phyloP scores from a whole-genome alignment of 2,329 filamentous ascomycete species.

The Cadophora sp. region DNA sequence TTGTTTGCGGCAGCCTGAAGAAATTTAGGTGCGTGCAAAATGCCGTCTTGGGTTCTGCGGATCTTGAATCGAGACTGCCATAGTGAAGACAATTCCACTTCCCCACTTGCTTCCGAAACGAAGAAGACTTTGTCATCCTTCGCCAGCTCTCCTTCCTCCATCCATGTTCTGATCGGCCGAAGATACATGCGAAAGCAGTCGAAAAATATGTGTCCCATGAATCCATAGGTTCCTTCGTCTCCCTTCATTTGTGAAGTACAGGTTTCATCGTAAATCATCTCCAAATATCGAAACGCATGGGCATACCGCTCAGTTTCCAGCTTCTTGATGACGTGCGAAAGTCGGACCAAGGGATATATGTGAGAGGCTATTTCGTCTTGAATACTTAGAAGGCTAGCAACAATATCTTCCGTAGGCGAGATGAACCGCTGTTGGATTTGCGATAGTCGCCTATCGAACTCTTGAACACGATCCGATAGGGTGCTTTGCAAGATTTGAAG shows the following conservation, averaged over 20 bases:
- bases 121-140: constrained; percentile 77
- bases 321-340: constrained; percentile 67
- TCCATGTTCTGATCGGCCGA: constrained; percentile 81
- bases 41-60: constrained; percentile 63
- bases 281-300: constrained; percentile 73
- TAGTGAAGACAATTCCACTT: constrained; percentile 66
- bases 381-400: constrained; percentile 72
- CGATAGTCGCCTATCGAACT: constrained; percentile 66
- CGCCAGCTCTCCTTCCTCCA: constrained; percentile 76
- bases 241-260: constrained; percentile 74
- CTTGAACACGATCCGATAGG: constrained; percentile 52
- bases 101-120: constrained; percentile 63
- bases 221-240: constrained; percentile 64
- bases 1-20: constrained; percentile 71
- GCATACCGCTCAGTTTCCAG: constrained; percentile 52
- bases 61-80: constrained; percentile 81
- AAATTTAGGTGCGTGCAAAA: constrained; percentile 75
- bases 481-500: constrained; percentile 42
- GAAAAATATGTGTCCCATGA: constrained; percentile 75
- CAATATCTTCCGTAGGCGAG: constrained; percentile 55
- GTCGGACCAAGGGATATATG: constrained; percentile 61
- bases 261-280: constrained; percentile 76
- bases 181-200: constrained; percentile 84
- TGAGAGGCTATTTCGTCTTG: constrained; percentile 61
- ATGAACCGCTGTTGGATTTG: constrained; percentile 66